Evolutionary conservation across 192 early-diverging fungal genomes (phyloP).

Genomic region (Pilaira anomala): DNA sequence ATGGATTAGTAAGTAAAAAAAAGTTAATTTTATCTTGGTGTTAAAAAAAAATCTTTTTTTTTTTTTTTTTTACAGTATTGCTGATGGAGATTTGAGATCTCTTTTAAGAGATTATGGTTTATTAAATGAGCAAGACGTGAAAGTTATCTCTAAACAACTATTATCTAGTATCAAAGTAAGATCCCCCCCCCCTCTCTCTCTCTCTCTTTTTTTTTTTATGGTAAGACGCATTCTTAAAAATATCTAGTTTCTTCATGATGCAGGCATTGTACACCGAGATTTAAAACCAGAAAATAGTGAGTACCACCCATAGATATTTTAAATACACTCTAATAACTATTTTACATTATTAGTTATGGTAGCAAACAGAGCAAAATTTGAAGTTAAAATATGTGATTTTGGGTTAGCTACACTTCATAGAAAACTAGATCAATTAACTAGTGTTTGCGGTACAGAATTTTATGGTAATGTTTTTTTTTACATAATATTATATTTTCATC

Average conservation of each 20-base stretch:
- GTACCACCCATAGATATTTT: no score
- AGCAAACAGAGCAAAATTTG: slow-evolving; percentile 41
- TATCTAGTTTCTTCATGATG: slow-evolving; percentile 73
- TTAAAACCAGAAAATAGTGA: slow-evolving; percentile 76
- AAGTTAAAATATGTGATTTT: slow-evolving; percentile 92
- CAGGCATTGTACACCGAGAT: slow-evolving; percentile 87
- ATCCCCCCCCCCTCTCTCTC: no score
- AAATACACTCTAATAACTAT: not conserved
- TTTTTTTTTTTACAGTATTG: slow-evolving; percentile 46
- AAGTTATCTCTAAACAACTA: slow-evolving; percentile 74
- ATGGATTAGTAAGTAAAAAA: slow-evolving; percentile 22
- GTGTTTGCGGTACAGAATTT: slow-evolving; percentile 84
- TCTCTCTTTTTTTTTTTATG: not conserved
- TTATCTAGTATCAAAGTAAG: slow-evolving; percentile 60
- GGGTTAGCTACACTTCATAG: slow-evolving; percentile 70
- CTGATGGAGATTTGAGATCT: slow-evolving; percentile 89
- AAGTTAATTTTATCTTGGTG: no score
- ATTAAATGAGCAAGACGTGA: slow-evolving; percentile 73
- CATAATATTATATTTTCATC: slow-evolving; percentile 32
- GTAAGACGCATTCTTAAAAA: no score
- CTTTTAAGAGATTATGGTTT: slow-evolving; percentile 71
- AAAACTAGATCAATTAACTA: slow-evolving; percentile 17
- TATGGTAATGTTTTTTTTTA: slow-evolving; percentile 43
- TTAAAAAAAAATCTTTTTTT: not conserved
- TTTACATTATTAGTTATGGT: slow-evolving; percentile 35